phyloP scores from a whole-genome alignment of 257 asterid genomes.

The Nemophila menziesii region DNA sequence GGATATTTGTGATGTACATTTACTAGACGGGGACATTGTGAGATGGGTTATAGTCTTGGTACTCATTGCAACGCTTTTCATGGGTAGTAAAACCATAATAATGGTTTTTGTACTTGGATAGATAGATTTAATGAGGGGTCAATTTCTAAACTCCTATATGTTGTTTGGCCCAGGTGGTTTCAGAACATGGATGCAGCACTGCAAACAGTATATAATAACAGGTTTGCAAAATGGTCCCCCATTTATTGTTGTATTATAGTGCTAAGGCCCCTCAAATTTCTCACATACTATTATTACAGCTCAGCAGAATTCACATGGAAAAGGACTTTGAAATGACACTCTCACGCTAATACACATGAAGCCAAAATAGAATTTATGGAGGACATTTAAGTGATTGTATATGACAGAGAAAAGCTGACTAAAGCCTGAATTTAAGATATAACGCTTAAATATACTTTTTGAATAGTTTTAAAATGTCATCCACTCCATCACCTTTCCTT shows the following conservation, averaged over 20 bases:
- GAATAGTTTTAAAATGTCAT: too few species aligned
- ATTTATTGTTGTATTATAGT: background rate
- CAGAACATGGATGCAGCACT: constrained; percentile 1
- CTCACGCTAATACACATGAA: background rate
- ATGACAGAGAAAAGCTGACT: background rate
- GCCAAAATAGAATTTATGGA: constrained; percentile 5
- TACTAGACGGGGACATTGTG: too few species aligned
- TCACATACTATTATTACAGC: background rate
- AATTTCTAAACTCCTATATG: too few species aligned
- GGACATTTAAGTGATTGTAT: background rate
- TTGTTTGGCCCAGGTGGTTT: constrained; percentile 15
- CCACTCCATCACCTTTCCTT: too few species aligned
- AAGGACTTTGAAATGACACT: constrained; percentile 11
- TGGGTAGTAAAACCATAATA: too few species aligned
- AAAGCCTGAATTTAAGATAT: background rate
- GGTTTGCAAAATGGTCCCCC: constrained; percentile 14
- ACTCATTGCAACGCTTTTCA: too few species aligned
- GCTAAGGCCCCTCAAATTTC: background rate
- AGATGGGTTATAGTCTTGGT: too few species aligned
- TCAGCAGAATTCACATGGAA: constrained; percentile 11
- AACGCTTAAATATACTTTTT: too few species aligned
- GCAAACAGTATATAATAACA: too few species aligned
- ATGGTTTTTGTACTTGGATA: too few species aligned
- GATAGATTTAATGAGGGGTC: too few species aligned
- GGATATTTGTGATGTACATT: too few species aligned